Conservation (phyloP, 2,329 filamentous ascomycete species). For the Sarocladium kiliense region DNA sequence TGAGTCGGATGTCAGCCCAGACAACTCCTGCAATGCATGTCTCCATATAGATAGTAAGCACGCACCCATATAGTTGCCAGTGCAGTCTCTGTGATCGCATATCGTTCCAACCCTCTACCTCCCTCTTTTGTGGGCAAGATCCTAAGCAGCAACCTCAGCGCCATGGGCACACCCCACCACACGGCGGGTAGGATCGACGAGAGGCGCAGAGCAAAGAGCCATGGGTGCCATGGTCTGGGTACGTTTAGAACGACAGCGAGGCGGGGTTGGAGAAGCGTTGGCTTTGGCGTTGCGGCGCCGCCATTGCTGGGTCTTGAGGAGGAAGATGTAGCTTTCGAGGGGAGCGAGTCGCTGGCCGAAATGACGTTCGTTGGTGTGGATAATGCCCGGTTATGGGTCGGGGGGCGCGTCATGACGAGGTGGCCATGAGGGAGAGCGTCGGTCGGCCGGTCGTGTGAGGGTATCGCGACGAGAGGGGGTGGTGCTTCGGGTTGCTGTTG, state of each 20-base stretch:
- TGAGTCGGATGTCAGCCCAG: conserved; percentile 25
- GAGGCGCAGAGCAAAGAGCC: conserved; percentile 67
- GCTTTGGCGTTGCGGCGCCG: not conserved
- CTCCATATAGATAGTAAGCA: conserved; percentile 12
- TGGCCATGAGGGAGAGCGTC: not conserved
- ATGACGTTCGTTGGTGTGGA: not conserved
- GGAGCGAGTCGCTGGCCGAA: not conserved
- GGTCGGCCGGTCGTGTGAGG: not conserved
- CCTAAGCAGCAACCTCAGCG: conserved; percentile 62
- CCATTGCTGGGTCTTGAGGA: not conserved
- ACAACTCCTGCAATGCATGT: not conserved
- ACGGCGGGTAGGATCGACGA: conserved; percentile 65
- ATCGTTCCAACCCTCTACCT: conserved; percentile 16
- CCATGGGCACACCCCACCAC: conserved; percentile 67
- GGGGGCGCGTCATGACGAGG: conserved; percentile 8
- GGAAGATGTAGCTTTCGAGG: not conserved
- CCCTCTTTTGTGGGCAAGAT: conserved; percentile 33
- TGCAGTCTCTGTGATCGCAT: conserved; percentile 59
- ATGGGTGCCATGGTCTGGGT: conserved; percentile 65
- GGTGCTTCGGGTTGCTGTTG: too few relatives aligned
- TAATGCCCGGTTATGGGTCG: conserved; percentile 7
- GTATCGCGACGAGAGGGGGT: not conserved
- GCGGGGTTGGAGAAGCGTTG: conserved; percentile 63
- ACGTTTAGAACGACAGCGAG: conserved; percentile 75
- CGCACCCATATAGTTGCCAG: conserved; percentile 71